These are phyloP conservation scores for Malus sieversii DNA, from an alignment of 306 rosid species.

Conservation along the genomic window DNA sequence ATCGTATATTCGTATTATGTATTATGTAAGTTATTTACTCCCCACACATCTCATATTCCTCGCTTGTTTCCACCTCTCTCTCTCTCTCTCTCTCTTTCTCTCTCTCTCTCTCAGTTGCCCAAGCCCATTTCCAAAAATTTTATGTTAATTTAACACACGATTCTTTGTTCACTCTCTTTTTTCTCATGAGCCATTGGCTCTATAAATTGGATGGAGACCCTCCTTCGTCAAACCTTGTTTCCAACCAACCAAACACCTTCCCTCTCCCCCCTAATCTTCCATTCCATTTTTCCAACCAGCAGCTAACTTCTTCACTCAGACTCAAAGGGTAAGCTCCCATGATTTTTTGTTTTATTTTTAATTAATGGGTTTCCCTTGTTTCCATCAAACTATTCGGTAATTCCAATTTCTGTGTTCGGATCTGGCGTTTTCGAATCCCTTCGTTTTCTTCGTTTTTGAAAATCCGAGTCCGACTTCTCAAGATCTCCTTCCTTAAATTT, in stretches of 20 bases:
- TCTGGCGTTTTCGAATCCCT: background rate
- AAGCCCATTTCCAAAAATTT: background rate
- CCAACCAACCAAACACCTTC: background rate
- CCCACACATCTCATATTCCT: background rate
- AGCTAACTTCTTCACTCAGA: background rate
- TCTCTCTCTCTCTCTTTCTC: background rate
- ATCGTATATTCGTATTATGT: too few species aligned
- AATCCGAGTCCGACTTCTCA: background rate
- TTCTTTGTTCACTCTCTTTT: conserved; percentile 7
- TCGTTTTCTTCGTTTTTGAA: background rate
- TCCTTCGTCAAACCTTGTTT: background rate
- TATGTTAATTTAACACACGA: background rate
- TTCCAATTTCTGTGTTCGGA: background rate
- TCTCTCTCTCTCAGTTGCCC: background rate
- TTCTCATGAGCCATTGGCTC: background rate
- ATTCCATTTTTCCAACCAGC: background rate
- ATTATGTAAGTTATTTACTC: background rate
- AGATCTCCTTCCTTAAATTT: conserved; percentile 4
- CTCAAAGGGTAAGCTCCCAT: background rate
- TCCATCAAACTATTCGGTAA: background rate
- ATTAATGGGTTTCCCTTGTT: background rate
- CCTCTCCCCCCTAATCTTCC: background rate
- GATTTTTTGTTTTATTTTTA: background rate
- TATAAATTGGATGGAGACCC: conserved; percentile 13
- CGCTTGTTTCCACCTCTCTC: background rate